These are phyloP conservation scores for Mycena alexandri DNA, from an alignment of 768 basidiomycete genomes.

Conservation along the genomic window DNA sequence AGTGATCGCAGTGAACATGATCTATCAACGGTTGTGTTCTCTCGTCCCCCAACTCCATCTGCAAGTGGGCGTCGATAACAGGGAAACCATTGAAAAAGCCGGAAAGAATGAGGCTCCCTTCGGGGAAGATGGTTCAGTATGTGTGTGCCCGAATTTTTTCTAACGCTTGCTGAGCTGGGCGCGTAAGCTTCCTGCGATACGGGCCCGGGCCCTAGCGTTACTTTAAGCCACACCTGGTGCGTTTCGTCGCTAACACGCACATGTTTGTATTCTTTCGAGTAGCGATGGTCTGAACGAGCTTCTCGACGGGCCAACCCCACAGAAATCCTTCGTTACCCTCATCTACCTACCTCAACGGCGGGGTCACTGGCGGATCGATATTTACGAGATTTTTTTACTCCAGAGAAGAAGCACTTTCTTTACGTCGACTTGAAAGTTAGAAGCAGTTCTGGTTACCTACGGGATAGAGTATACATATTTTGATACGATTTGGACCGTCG, in stretches of 20 bases:
- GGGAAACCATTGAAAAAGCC: constrained; percentile 32
- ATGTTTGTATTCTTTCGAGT: no score
- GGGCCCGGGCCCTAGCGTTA: constrained; percentile 58
- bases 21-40: constrained; percentile 54
- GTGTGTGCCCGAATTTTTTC: not conserved
- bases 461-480: constrained; percentile 58
- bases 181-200: constrained; percentile 59
- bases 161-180: no score
- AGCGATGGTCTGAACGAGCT: constrained; percentile 51
- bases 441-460: constrained; percentile 49
- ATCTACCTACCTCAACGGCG: constrained; percentile 57
- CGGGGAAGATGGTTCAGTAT: constrained; percentile 54
- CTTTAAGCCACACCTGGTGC: constrained; percentile 47
- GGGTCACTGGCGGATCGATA: constrained; percentile 49
- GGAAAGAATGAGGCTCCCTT: constrained; percentile 44
- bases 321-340: constrained; percentile 58
- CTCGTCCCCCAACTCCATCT: constrained; percentile 53
- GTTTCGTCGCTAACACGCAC: not conserved
- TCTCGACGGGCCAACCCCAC: constrained; percentile 46
- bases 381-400: constrained; percentile 55
- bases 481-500: no score
- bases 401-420: constrained; percentile 45
- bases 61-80: constrained; percentile 50
- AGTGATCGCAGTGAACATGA: constrained; percentile 52
- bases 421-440: constrained; percentile 60